Evolutionary conservation across 2,329 filamentous ascomycete genomes (phyloP).

Genomic region (Beauveria brongniartii): DNA sequence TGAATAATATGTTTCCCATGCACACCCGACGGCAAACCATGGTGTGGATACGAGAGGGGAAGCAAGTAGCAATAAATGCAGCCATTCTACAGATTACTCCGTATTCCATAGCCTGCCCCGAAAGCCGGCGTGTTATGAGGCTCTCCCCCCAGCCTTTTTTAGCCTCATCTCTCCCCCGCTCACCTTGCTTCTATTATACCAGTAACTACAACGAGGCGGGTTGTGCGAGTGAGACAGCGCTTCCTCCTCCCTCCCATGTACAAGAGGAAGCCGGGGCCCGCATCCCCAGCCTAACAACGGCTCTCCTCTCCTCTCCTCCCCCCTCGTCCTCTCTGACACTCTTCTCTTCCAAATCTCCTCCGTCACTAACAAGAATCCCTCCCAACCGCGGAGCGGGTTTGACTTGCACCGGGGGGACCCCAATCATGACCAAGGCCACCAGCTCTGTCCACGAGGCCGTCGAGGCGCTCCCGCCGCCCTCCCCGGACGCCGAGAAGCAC

Average conservation of each 20-base stretch:
- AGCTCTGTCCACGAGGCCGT: slow-evolving; percentile 5
- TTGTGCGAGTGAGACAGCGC: not conserved
- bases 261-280: not conserved
- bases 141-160: not conserved
- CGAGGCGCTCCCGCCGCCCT: not conserved
- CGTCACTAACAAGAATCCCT: not conserved
- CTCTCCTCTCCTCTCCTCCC: not conserved
- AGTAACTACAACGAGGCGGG: not conserved
- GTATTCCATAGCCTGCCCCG: not conserved
- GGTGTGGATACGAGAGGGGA: no score
- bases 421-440: not conserved
- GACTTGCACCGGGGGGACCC: no score
- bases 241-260: not conserved
- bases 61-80: no score
- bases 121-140: not conserved
- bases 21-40: no score
- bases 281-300: not conserved
- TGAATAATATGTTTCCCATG: no score
- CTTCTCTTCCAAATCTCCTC: no score
- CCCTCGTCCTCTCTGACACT: not conserved
- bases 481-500: slow-evolving; percentile 5
- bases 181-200: not conserved
- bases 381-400: no score
- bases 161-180: not conserved
- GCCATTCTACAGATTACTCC: not conserved